Conservation (phyloP, 768 basidiomycete species). For the Mycena maculata region DNA sequence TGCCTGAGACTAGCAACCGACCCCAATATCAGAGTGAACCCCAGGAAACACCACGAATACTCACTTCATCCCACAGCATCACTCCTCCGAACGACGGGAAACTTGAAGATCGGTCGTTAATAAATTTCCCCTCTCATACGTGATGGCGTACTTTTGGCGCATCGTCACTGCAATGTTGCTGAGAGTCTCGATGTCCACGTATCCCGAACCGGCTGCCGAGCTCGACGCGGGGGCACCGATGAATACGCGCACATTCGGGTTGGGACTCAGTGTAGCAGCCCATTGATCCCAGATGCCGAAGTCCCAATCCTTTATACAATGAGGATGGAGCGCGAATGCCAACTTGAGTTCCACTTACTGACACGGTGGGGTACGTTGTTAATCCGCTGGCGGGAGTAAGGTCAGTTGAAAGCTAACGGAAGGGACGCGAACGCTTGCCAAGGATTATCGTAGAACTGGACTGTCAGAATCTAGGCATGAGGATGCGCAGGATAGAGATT, state of each 20-base stretch:
- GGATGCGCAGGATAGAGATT: neutral
- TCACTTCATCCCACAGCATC: constrained; percentile 65
- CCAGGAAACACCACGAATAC: constrained; percentile 47
- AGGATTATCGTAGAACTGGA: constrained; percentile 69
- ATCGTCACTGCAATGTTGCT: constrained; percentile 60
- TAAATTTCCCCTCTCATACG: neutral
- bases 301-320: constrained; percentile 64
- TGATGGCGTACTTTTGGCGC: constrained; percentile 47
- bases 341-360: constrained; percentile 51
- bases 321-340: constrained; percentile 11
- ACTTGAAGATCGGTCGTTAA: constrained; percentile 29
- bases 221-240: constrained; percentile 72
- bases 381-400: constrained; percentile 36
- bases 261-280: constrained; percentile 69
- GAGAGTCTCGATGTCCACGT: constrained; percentile 61
- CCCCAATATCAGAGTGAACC: neutral
- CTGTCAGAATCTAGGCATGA: constrained; percentile 15
- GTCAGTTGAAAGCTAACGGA: constrained; percentile 43
- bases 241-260: constrained; percentile 72
- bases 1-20: constrained; percentile 27
- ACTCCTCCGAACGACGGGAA: constrained; percentile 78
- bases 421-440: no score
- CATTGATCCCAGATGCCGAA: constrained; percentile 74
- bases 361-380: constrained; percentile 57
- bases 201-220: constrained; percentile 70